Conservation (phyloP, 2,329 filamentous ascomycete genomes). For the Penicillium sumatraense region DNA sequence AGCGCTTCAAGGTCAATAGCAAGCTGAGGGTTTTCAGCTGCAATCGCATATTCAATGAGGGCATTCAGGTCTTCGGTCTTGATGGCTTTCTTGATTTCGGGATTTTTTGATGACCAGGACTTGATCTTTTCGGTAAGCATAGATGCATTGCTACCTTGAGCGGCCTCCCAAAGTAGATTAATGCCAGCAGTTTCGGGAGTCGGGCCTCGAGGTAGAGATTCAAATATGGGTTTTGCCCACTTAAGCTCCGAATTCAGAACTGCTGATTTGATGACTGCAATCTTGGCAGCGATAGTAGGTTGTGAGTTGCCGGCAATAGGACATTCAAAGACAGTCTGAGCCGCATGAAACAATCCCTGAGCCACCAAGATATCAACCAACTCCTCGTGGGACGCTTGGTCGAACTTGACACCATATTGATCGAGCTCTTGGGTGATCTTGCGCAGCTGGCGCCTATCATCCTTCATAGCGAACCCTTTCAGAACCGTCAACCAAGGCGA, state of each 20-base stretch:
- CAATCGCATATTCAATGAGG: slow-evolving; percentile 73
- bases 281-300: slow-evolving; percentile 55
- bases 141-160: slow-evolving; percentile 71
- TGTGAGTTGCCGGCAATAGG: slow-evolving; percentile 49
- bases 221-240: slow-evolving; percentile 67
- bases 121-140: slow-evolving; percentile 75
- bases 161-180: slow-evolving; percentile 75
- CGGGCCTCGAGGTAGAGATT: slow-evolving; percentile 49
- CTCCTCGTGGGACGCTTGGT: slow-evolving; percentile 47
- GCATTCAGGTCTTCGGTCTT: slow-evolving; percentile 76
- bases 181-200: slow-evolving; percentile 70
- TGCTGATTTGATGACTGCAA: slow-evolving; percentile 64
- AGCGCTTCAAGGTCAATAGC: slow-evolving; percentile 75
- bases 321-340: slow-evolving; percentile 70
- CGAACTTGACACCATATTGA: slow-evolving; percentile 55
- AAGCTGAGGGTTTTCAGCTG: slow-evolving; percentile 69
- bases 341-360: slow-evolving; percentile 61
- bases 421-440: slow-evolving; percentile 60
- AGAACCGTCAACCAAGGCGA: slow-evolving; percentile 58
- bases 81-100: slow-evolving; percentile 54
- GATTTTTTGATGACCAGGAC: slow-evolving; percentile 61
- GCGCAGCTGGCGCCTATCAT: slow-evolving; percentile 61
- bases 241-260: slow-evolving; percentile 62
- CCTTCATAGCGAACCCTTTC: slow-evolving; percentile 65
- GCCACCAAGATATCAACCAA: slow-evolving; percentile 68